A percentile compares a stretch with the other conserved stretches of the same genome.
These are phyloP conservation scores for Acmispon strigosus DNA, from an alignment of 306 rosid species.

Conservation along the genomic window DNA sequence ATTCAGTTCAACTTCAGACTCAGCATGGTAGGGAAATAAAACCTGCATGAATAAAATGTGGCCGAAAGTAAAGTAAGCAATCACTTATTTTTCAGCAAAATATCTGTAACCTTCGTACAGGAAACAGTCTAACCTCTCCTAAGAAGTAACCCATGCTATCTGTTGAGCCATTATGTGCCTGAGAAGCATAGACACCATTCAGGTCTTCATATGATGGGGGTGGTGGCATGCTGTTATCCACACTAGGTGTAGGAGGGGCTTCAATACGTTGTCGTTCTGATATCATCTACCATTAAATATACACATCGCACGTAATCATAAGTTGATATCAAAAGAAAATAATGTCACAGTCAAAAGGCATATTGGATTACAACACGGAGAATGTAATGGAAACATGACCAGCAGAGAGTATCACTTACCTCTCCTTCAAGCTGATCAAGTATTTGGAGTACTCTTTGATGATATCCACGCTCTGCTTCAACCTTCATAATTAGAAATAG, in stretches of 20 bases:
- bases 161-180: constrained; percentile 56
- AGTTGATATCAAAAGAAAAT: constrained; percentile 15
- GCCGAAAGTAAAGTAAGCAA: constrained; percentile 4
- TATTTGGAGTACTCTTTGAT: constrained; percentile 77
- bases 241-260: constrained; percentile 71
- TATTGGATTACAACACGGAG: not conserved
- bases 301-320: constrained; percentile 14
- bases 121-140: constrained; percentile 71
- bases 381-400: not conserved
- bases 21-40: constrained; percentile 70
- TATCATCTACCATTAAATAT: constrained; percentile 56
- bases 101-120: not conserved
- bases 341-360: not conserved
- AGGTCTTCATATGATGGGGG: constrained; percentile 90
- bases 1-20: constrained; percentile 82
- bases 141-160: constrained; percentile 77
- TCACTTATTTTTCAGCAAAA: not conserved
- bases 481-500: constrained; percentile 47
- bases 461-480: constrained; percentile 88
- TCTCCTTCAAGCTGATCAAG: constrained; percentile 96
- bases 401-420: constrained; percentile 33
- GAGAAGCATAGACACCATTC: constrained; percentile 75
- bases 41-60: constrained; percentile 44
- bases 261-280: constrained; percentile 86
- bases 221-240: constrained; percentile 68